Percentiles rank a stretch among this genome's conserved stretches.
These are phyloP conservation scores for Penicillium polonicum DNA, from an alignment of 2,329 filamentous ascomycete species.

Conservation along the genomic window DNA sequence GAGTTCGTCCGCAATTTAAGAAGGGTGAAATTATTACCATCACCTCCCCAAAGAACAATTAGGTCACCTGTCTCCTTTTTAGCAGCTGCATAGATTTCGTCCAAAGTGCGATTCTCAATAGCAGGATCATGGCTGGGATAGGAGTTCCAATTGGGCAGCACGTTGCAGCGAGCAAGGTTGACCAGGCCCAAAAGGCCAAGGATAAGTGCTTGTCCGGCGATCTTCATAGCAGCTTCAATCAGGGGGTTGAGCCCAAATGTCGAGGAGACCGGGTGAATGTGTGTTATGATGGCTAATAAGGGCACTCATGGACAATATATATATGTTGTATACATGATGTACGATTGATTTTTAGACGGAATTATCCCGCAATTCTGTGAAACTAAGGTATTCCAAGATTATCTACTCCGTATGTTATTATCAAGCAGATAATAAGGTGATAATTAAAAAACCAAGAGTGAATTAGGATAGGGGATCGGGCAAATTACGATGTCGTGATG, in stretches of 20 bases:
- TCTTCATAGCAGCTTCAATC: neutral
- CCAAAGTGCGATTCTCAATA: slow-evolving; percentile 49
- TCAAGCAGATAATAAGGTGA: neutral
- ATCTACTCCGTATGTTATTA: neutral
- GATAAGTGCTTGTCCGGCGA: neutral
- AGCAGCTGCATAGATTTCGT: slow-evolving; percentile 53
- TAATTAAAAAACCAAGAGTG: too few species aligned
- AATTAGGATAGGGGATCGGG: too few species aligned
- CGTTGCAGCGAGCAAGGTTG: neutral
- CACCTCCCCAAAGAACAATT: slow-evolving; percentile 21
- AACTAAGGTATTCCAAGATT: neutral
- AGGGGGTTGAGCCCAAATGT: neutral
- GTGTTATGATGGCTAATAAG: neutral
- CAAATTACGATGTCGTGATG: neutral
- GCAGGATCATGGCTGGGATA: slow-evolving; percentile 4
- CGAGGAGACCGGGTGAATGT: neutral
- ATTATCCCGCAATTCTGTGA: neutral
- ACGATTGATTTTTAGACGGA: neutral
- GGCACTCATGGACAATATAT: too few species aligned
- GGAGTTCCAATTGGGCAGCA: slow-evolving; percentile 2
- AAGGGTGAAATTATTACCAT: slow-evolving; percentile 14
- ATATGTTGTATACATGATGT: too few species aligned
- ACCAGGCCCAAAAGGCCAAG: neutral
- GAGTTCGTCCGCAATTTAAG: neutral
- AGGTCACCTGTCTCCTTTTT: slow-evolving; percentile 40